Base-by-base conservation (phyloP, 495 filamentous ascomycete genomes). In the Penicillium cosmopolitanum region DNA sequence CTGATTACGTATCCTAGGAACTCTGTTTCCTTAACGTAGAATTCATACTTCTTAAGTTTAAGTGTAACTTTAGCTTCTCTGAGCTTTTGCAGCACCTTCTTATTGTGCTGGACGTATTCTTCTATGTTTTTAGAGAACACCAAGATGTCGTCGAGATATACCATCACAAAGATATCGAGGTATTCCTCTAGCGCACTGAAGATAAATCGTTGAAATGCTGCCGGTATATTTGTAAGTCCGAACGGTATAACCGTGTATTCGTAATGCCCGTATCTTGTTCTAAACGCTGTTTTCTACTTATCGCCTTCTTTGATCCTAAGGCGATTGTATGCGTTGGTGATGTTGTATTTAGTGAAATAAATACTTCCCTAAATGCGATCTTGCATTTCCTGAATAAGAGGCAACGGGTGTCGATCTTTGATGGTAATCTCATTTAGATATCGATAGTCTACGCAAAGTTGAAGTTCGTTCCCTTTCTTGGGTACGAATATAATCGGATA, bases 241-340 rank as follows among this genome's bases (percentile, higher is more conserved):
- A 68, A 68, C 1, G 57, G 60, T 13, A 64, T 64, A 7, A 65
- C 67, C 43, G 16, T n/a, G 16, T 62, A 69, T 42, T 78, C 38
- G 36, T 50, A 79, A 1, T 69, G 44, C 0, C 66, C 64, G 23
- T 66, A 71, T n/a, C 56, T 19, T 0, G 67, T 78, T 9, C 57
- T 23, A 58, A 80, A 80, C 1, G 60, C 70, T 0, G 65, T 81
- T 40, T 71, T 66, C 60, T 58, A 74, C 40, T 80, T 65, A 6
- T 60, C 19, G 2, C 57, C 65, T 18, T 31, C 4, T 15, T 50
- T 40, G n/a, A 64, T 64, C 31, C 36, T 3, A 1, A 69, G 16
- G 35, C 46, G 28, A 18, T 63, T 36, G 50, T 57, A 63, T n/a
- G 13, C 53, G 16, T 52, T 40, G 28, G 44, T 53, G 15, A 69